These are phyloP conservation scores for Phytophthora pinifolia DNA, from an alignment of 352 stramenopile species.

Conservation along the genomic window DNA sequence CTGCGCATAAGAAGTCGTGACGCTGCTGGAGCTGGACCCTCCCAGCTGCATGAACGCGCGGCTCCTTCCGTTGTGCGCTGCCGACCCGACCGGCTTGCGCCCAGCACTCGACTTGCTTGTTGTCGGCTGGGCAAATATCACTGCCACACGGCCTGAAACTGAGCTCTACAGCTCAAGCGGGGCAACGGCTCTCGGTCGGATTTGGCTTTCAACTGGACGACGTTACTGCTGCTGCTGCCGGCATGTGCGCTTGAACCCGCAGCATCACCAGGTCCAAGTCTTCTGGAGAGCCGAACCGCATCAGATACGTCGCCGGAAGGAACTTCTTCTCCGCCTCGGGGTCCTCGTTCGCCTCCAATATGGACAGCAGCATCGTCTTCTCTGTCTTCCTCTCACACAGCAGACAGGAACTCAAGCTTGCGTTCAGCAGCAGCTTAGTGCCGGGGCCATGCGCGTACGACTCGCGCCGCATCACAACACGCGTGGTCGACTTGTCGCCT, in stretches of 20 bases:
- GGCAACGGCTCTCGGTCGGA: conserved; percentile 15
- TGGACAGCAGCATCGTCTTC: conserved; percentile 69
- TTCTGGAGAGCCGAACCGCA: conserved; percentile 60
- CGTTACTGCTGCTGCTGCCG: conserved; percentile 22
- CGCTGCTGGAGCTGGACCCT: conserved; percentile 1
- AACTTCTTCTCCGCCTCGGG: conserved; percentile 45
- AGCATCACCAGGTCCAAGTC: conserved; percentile 57
- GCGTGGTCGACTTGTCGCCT: conserved; percentile 45
- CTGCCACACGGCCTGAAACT: conserved; percentile 24
- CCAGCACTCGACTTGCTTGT: conserved; percentile 18
- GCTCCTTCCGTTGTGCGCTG: conserved; percentile 14
- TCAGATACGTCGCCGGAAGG: conserved; percentile 69
- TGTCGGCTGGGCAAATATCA: conserved; percentile 26
- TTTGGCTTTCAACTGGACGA: conserved; percentile 35
- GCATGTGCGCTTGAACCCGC: conserved; percentile 45
- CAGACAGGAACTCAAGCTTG: conserved; percentile 58
- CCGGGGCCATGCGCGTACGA: conserved; percentile 69
- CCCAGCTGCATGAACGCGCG: background rate
- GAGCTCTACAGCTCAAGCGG: conserved; percentile 35
- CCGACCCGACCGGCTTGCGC: conserved; percentile 18
- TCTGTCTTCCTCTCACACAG: conserved; percentile 73
- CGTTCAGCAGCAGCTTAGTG: conserved; percentile 80
- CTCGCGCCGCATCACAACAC: conserved; percentile 81
- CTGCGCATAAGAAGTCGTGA: conserved; percentile 14
- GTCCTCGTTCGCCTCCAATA: conserved; percentile 52